Base-by-base conservation (phyloP, 371 early-diverging fungal species). In the Nematocida homosporus region DNA sequence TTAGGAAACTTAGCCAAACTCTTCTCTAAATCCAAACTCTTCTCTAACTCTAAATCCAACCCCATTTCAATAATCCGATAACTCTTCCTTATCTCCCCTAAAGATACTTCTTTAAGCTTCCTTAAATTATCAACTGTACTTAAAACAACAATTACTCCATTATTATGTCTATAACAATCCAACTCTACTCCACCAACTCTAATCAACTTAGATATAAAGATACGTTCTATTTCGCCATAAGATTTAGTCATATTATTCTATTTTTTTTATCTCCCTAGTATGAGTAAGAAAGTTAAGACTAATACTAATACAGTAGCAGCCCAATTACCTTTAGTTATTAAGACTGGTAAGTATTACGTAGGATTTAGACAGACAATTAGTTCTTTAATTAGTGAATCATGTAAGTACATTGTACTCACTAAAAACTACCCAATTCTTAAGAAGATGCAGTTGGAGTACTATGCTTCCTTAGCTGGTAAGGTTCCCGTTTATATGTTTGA, bases 301-400 rank as follows among this genome's bases (percentile, higher is more conserved):
- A 59, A 61, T 61, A 55, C 55, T n/a, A 35, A 34, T n/a, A 72
- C 27, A n/a, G 53, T 81, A 20, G 67, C 81, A n/a, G 47, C 78
- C 18, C 65, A 81, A 54, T 79, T 85, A 16, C 81, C 84, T 51
- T 64, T 85, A n/a, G 84, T 81, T n/a, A 78, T 85, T n/a, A 80
- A 78, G 44, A 82, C 84, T 51, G 85, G 85, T 51, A 80, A 83
- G 59, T 81, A 78, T 51, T 56, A 66, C n/a, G 78, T 80, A 27
- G 85, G 85, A 20, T 85, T 77, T 57, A 83, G 77, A 69, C 42
- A 72, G 37, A 63, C 82, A 8, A 18, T 83, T n/a, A 77, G 27
- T n/a, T 57, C 78, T 37, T 32, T 85, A 3, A 78, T 83, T 8
- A 68, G 75, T 34, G 56, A 81, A 29, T 60, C 68, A 35, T 64